Evolutionary conservation across 108 stramenopile species (phyloP).

Genomic region (Skeletonema grethae): DNA sequence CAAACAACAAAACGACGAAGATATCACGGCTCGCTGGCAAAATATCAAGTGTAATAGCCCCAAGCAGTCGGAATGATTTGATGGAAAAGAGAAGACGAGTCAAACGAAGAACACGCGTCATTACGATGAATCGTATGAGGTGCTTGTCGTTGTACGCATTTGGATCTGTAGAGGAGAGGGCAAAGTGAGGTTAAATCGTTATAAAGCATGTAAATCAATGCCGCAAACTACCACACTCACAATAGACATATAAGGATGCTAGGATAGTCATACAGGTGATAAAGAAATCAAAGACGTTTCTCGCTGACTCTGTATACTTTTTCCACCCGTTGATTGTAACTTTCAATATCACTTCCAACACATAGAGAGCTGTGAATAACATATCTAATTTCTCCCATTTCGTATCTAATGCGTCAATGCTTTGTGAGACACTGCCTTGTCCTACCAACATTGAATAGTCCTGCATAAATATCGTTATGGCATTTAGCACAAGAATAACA

Average conservation of each 20-base stretch:
- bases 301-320: slow-evolving; percentile 50
- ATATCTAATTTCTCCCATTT: slow-evolving; percentile 64
- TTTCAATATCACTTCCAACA: slow-evolving; percentile 65
- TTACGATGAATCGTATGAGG: slow-evolving; percentile 72
- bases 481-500: slow-evolving; percentile 66
- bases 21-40: slow-evolving; percentile 58
- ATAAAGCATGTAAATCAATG: neutral
- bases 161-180: slow-evolving; percentile 40
- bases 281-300: slow-evolving; percentile 73
- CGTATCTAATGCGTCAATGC: slow-evolving; percentile 44
- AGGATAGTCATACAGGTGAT: slow-evolving; percentile 62
- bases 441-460: slow-evolving; percentile 61
- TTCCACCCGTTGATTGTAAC: slow-evolving; percentile 70
- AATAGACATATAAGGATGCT: slow-evolving; percentile 68
- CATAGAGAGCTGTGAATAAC: slow-evolving; percentile 69
- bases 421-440: neutral
- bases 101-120: slow-evolving; percentile 77
- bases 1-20: slow-evolving; percentile 54
- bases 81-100: slow-evolving; percentile 60
- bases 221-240: slow-evolving; percentile 19
- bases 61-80: slow-evolving; percentile 62
- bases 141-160: slow-evolving; percentile 58
- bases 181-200: neutral
- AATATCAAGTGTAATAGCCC: slow-evolving; percentile 53
- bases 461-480: slow-evolving; percentile 64